phyloP scores from a whole-genome alignment of 2,329 filamentous ascomycete species.

The Exophiala xenobiotica region DNA sequence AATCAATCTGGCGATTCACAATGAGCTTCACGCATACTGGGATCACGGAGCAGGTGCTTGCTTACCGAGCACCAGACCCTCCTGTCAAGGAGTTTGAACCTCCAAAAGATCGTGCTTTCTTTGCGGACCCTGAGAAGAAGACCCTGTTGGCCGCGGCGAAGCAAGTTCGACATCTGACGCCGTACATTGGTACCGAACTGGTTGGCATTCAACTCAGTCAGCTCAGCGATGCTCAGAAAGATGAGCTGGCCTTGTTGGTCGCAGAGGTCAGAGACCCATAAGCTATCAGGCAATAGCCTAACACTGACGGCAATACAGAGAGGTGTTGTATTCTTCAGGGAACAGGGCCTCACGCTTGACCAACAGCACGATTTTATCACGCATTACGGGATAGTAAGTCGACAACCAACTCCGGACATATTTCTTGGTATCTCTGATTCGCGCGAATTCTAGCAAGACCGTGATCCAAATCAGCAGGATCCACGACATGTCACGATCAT shows the following conservation, averaged over 20 bases:
- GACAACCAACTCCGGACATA: not conserved
- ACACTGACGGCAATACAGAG: slow-evolving; percentile 36
- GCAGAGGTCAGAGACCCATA: slow-evolving; percentile 59
- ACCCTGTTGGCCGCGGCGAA: slow-evolving; percentile 39
- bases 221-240: slow-evolving; percentile 48
- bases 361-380: slow-evolving; percentile 25
- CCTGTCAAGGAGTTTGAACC: slow-evolving; percentile 21
- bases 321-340: slow-evolving; percentile 29
- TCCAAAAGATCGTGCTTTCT: slow-evolving; percentile 24
- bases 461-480: slow-evolving; percentile 31
- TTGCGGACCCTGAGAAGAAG: slow-evolving; percentile 44
- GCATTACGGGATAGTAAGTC: slow-evolving; percentile 24
- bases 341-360: slow-evolving; percentile 27
- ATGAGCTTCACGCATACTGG: slow-evolving; percentile 14
- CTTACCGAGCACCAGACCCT: slow-evolving; percentile 19
- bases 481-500: slow-evolving; percentile 31
- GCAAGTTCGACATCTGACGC: slow-evolving; percentile 46
- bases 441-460: slow-evolving; percentile 23
- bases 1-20: not conserved
- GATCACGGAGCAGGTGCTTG: slow-evolving; percentile 22
- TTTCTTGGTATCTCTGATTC: not conserved
- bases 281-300: slow-evolving; percentile 45
- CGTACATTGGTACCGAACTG: slow-evolving; percentile 43
- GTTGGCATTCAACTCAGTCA: slow-evolving; percentile 49
- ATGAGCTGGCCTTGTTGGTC: slow-evolving; percentile 62